Conservation (phyloP, 352 stramenopile genomes). For the Phytophthora lateralis region DNA sequence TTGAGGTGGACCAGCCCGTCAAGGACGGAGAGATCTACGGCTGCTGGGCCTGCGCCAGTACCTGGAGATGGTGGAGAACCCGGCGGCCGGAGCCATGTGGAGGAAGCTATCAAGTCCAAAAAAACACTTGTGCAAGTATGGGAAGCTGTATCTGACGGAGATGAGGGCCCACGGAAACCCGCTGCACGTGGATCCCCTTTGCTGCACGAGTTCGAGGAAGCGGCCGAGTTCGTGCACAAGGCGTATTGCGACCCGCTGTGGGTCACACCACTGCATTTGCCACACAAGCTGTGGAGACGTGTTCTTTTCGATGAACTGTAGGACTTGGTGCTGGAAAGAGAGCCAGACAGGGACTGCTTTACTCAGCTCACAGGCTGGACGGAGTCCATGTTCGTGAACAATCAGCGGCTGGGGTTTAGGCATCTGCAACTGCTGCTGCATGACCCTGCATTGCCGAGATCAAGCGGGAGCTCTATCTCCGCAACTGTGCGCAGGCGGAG, state of each 20-base stretch:
- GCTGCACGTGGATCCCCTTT: no score
- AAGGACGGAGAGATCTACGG: constrained; percentile 63
- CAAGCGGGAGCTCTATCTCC: no score
- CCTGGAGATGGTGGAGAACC: constrained; percentile 46
- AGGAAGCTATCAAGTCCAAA: constrained; percentile 69
- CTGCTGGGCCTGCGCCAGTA: constrained; percentile 67
- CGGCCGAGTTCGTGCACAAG: constrained; percentile 83
- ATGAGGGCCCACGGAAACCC: constrained; percentile 37
- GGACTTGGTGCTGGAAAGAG: no score
- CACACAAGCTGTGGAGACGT: constrained; percentile 69
- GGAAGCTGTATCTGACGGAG: constrained; percentile 58
- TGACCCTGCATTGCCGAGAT: no score
- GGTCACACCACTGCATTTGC: constrained; percentile 66
- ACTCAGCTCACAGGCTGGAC: no score
- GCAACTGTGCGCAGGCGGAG: no score
- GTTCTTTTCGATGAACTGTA: no score
- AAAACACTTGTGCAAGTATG: constrained; percentile 65
- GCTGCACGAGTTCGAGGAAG: constrained; percentile 69
- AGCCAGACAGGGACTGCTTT: no score
- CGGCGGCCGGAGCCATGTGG: constrained; percentile 64
- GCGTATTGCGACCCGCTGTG: constrained; percentile 78
- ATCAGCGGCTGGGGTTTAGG: no score
- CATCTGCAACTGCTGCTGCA: no score
- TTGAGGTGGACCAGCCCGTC: constrained; percentile 81
- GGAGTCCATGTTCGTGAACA: no score